Percentiles rank a stretch among this genome's conserved stretches.
These are phyloP conservation scores for Coccomyxa sp. DNA, from an alignment of 139 green algal species.

Conservation along the genomic window DNA sequence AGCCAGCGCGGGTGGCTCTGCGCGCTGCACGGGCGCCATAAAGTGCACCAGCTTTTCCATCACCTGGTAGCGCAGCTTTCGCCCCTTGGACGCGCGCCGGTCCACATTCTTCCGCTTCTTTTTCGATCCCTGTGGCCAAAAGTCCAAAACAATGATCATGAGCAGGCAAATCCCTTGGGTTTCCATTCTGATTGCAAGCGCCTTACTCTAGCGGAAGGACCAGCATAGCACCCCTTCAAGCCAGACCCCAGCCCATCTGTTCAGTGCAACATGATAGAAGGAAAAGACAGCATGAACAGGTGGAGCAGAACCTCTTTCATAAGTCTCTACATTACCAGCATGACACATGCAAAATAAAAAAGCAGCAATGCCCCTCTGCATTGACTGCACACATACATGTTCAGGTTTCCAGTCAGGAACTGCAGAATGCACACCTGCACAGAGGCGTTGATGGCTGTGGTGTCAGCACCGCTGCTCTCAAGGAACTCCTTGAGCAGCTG, in stretches of 20 bases:
- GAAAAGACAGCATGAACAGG: too few species aligned
- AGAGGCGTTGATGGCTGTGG: too few species aligned
- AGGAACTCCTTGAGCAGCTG: slow-evolving; percentile 90
- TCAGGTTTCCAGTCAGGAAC: too few species aligned
- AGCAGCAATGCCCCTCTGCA: too few species aligned
- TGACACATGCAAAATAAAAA: too few species aligned
- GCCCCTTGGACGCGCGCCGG: slow-evolving; percentile 79
- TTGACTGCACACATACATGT: too few species aligned
- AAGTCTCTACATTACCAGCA: too few species aligned
- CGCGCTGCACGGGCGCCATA: slow-evolving; percentile 62
- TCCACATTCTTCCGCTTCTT: slow-evolving; percentile 87
- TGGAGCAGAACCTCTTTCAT: too few species aligned
- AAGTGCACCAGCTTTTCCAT: slow-evolving; percentile 92
- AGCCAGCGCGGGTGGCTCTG: slow-evolving; percentile 39
- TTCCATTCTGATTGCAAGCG: too few species aligned
- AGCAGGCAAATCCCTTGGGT: not conserved
- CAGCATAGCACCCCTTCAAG: not conserved
- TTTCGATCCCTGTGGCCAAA: slow-evolving; percentile 16
- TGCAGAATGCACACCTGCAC: too few species aligned
- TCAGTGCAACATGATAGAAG: too few species aligned
- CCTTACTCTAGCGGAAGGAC: not conserved
- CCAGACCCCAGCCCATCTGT: not conserved
- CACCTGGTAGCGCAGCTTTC: slow-evolving; percentile 84
- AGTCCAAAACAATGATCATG: not conserved
- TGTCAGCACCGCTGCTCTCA: slow-evolving; percentile 26